Conservation (phyloP, 306 rosid genomes). For the Begonia masoniana region DNA sequence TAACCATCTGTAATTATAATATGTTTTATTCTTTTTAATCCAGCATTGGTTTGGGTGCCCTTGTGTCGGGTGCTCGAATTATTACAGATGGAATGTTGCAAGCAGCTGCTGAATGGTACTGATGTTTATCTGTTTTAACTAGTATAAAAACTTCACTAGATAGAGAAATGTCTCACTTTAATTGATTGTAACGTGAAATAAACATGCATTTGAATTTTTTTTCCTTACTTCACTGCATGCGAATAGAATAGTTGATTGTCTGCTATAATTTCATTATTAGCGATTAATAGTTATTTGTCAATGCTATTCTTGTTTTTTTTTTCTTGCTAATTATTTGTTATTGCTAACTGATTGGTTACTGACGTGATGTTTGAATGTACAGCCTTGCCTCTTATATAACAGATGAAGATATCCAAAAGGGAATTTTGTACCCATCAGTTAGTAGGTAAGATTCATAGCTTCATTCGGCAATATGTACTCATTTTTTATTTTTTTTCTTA, state of each 20-base stretch:
- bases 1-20: background rate
- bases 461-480: background rate
- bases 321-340: constrained; percentile 2
- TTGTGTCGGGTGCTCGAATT: constrained; percentile 78
- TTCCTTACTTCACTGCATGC: too few species aligned
- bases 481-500: constrained; percentile 1
- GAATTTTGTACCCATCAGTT: constrained; percentile 78
- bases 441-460: constrained; percentile 35
- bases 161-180: too few species aligned
- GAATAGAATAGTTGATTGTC: too few species aligned
- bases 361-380: constrained; percentile 27
- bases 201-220: too few species aligned
- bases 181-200: too few species aligned
- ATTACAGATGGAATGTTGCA: constrained; percentile 94
- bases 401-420: constrained; percentile 59
- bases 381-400: constrained; percentile 96
- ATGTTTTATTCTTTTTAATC: constrained; percentile 12
- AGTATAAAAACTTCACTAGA: background rate
- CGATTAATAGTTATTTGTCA: background rate
- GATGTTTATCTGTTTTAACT: background rate
- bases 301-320: constrained; percentile 6
- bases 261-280: too few species aligned
- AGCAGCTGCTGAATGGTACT: constrained; percentile 95
- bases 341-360: constrained; percentile 15
- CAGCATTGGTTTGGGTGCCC: constrained; percentile 97